Evolutionary conservation across 169 alveolate genomes (phyloP).

Genomic region (Theileria orientalis): DNA sequence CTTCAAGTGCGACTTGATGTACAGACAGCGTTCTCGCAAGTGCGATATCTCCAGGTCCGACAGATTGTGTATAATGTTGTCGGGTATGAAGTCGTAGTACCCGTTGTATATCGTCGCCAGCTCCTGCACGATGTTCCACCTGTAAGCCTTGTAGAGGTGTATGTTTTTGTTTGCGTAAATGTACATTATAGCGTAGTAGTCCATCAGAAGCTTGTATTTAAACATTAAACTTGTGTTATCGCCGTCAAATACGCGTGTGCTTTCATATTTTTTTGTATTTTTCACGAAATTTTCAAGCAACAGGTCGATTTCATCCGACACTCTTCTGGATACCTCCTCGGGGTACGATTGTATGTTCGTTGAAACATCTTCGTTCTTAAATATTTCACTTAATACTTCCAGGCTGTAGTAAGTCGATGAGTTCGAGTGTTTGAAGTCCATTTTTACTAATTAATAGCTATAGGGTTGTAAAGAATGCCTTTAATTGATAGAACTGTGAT

Average conservation of each 20-base stretch:
- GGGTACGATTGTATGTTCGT: slow-evolving; percentile 62
- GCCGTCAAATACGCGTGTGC: slow-evolving; percentile 11
- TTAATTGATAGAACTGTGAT: slow-evolving; percentile 34
- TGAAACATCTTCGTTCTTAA: slow-evolving; percentile 52
- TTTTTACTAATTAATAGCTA: not conserved
- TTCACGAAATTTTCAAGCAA: slow-evolving; percentile 28
- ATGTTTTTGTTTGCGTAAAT: slow-evolving; percentile 45
- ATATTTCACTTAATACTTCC: slow-evolving; percentile 52
- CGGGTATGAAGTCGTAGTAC: slow-evolving; percentile 60
- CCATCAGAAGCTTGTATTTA: slow-evolving; percentile 52
- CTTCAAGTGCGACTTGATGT: slow-evolving; percentile 19
- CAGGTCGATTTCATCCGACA: slow-evolving; percentile 35
- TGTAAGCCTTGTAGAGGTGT: slow-evolving; percentile 48
- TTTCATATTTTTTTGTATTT: slow-evolving; percentile 46
- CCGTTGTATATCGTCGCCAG: slow-evolving; percentile 62
- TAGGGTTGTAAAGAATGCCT: too few relatives aligned
- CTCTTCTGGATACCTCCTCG: slow-evolving; percentile 57
- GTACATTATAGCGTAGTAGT: slow-evolving; percentile 51
- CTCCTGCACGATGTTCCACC: slow-evolving; percentile 60
- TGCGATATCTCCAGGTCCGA: slow-evolving; percentile 63
- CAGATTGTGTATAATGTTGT: slow-evolving; percentile 41
- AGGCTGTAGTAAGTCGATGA: slow-evolving; percentile 34
- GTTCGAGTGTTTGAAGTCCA: slow-evolving; percentile 9
- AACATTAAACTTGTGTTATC: slow-evolving; percentile 45
- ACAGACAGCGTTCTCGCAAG: slow-evolving; percentile 46